Conservation (phyloP, 805 yeast genomes). For the Sugiyamaella boreocaroliniensis region DNA sequence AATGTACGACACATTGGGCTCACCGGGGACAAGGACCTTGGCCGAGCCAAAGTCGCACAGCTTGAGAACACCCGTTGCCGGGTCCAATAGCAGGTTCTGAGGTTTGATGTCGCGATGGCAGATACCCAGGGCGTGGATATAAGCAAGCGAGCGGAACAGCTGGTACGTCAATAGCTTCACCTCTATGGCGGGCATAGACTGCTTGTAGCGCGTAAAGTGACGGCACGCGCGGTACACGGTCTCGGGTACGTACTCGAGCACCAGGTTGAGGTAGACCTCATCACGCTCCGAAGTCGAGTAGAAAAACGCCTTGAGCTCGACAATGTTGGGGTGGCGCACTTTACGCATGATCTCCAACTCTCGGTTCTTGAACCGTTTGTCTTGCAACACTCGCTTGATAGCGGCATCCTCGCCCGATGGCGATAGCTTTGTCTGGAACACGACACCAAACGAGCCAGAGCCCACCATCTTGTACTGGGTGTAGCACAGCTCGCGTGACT, state of each 20-base stretch:
- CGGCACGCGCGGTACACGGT: slow-evolving; percentile 87
- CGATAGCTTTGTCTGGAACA: slow-evolving; percentile 75
- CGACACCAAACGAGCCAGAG: slow-evolving; percentile 99
- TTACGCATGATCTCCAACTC: slow-evolving; percentile 93
- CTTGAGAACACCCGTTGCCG: slow-evolving; percentile 75
- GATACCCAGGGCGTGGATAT: slow-evolving; percentile 60
- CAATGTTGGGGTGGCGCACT: slow-evolving; percentile 79
- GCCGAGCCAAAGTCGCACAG: slow-evolving; percentile 97
- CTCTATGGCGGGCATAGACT: slow-evolving; percentile 82
- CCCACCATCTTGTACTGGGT: slow-evolving; percentile 88
- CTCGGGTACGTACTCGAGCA: slow-evolving; percentile 92
- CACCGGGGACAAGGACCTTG: slow-evolving; percentile 78
- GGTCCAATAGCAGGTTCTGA: slow-evolving; percentile 81
- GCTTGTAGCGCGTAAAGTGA: slow-evolving; percentile 49
- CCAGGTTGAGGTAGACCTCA: slow-evolving; percentile 80
- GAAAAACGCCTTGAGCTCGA: slow-evolving; percentile 79
- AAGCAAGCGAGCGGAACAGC: slow-evolving; percentile 66
- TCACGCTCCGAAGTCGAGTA: slow-evolving; percentile 70
- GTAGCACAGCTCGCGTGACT: slow-evolving; percentile 55
- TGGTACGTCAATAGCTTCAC: slow-evolving; percentile 84
- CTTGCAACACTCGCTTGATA: slow-evolving; percentile 93
- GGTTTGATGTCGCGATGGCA: slow-evolving; percentile 95
- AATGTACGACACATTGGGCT: slow-evolving; percentile 92
- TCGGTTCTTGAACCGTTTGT: slow-evolving; percentile 90
- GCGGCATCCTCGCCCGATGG: slow-evolving; percentile 81